A percentile compares a stretch with the other conserved stretches of the same genome.
Conservation (phyloP, 305 asterid genomes). For the Fraxinus paxiana region DNA sequence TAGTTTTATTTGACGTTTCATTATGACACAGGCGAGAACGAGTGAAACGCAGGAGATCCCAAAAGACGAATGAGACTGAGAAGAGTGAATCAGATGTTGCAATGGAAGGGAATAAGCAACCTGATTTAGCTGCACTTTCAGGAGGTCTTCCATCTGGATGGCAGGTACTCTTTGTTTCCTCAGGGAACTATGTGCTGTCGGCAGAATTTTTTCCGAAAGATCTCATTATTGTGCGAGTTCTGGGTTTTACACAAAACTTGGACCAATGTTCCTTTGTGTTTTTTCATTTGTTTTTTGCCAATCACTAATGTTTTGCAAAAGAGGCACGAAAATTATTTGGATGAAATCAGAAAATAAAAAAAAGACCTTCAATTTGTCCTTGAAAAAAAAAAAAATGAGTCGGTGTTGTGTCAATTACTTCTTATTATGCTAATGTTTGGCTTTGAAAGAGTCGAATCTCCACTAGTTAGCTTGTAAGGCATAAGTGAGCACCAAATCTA, state of each 20-base stretch:
- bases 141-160: conserved; percentile 86
- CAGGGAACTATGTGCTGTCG: background rate
- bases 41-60: conserved; percentile 79
- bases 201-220: background rate
- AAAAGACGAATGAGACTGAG: conserved; percentile 46
- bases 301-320: background rate
- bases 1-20: conserved; percentile 15
- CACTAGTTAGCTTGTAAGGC: background rate
- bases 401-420: background rate
- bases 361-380: background rate
- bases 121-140: conserved; percentile 57
- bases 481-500: background rate
- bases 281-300: background rate
- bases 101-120: conserved; percentile 38
- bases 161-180: conserved; percentile 53
- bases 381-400: background rate
- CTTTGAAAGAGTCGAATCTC: background rate
- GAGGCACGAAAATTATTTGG: background rate
- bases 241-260: background rate
- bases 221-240: background rate
- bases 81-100: conserved; percentile 35
- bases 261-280: background rate
- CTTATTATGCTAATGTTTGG: background rate
- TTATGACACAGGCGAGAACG: conserved; percentile 77
- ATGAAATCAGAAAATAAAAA: background rate